Evolutionary conservation across 495 filamentous ascomycete genomes (phyloP), one percentile per base, ranked within the genome.

Genomic region (Cenococcum geophilum): DNA sequence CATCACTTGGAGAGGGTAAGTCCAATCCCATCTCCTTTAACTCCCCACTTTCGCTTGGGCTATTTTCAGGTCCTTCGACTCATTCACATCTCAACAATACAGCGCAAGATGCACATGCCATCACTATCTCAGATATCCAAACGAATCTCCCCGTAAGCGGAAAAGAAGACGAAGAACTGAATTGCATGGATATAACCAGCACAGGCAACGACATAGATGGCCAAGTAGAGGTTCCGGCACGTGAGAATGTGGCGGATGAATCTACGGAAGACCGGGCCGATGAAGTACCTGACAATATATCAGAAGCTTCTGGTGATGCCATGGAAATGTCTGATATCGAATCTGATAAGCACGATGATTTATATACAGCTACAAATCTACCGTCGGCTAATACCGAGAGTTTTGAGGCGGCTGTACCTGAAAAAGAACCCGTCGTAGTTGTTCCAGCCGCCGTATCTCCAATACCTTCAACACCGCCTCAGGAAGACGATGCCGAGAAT

Each of bases 261-360:
- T 32, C 27, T 32, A 32, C 6, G 27, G 27, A 32, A 32, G 27
- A 32, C 27, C 27, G 27, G 6, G 6, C 27, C 6, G 27, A 32
- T 32, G 27, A 32, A 45, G 40, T 18, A 14, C 40, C 12, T 45
- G 18, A 45, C 11, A 10, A 45, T 14, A 14, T 18, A 14, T 45
- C 40, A 18, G 40, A 45, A 18, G 40, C 40, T 45, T 45, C 40
- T 45, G 40, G 18, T 18, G 55, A 58, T 42, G 55, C 42, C 25
- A 58, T 58, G 55, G 55, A 45, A 12, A 58, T 58, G 25, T 64
- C 65, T 11, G 62, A 66, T 34, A 45, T 56, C 43, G 65, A 68
- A 22, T 65, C 65, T 4, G 36, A 43, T 9, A 27, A 32, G 23
- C 16, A 34, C 12, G 22, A 9, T 34, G 21, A 14, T 22, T 21